Evolutionary conservation across 208 protist species (phyloP), one percentile per base, ranked within the genome.

Genomic region (Acanthamoeba triangularis): DNA sequence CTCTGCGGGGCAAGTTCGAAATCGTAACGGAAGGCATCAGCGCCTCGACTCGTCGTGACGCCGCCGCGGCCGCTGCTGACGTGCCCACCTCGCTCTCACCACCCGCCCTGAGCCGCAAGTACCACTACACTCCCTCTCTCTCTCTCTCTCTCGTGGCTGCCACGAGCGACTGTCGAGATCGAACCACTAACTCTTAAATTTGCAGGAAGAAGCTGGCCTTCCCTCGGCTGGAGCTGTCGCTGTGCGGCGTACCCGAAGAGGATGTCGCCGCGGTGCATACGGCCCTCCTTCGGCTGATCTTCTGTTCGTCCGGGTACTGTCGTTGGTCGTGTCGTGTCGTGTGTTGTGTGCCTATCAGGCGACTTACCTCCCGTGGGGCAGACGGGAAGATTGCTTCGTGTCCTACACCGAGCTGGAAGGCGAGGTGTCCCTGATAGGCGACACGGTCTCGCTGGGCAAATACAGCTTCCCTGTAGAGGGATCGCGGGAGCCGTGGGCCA

Each of bases 21-120:
- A 84, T 94, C 63, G 59, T 94, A 69, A 94, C 90, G 65, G 90
- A 94, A 67, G 90, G 90, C 69, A 61, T 94, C 35, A 67, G 59
- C 78, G 25, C 78, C n/a, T 41, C 44, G 37, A 84, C 90, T 82
- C 59, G 65, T 33, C 44, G 30, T 28, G 69, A 44, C 47, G 49
- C 30, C 2, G 90, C 90, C 25, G 23, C 30, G 5, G 90, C 90
- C 25, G 23, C 33, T 4, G 74, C 47, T 25, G 14, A 82, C 18
- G 90, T 84, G 23, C 67, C 30, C 52, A 41, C 90, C 11, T 69
- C 72, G 30, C 59, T 94, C 67, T 94, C 35, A 16, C 90, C 74
- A 0, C 37, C 56, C 14, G 20, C 90, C 0, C 90, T 65, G 35
- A 72, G 23, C 69, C 59, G 49, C 54, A 54, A 69, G 44, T 94